Percentiles rank a stretch among this genome's conserved stretches.
Evolutionary conservation across 2,329 filamentous ascomycete species (phyloP).

Genomic region (Penicillium expansum): DNA sequence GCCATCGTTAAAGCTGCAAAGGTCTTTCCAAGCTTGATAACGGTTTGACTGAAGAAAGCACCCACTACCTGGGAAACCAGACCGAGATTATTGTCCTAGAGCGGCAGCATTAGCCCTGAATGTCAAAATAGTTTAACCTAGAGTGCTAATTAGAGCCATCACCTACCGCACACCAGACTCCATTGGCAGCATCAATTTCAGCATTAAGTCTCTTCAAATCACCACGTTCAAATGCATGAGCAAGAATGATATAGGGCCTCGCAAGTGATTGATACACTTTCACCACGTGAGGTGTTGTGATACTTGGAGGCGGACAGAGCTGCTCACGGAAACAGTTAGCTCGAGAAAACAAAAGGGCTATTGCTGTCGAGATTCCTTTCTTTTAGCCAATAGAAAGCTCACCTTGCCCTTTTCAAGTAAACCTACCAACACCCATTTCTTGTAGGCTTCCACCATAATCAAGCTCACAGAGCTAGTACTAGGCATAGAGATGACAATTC

Average conservation of each 20-base stretch:
- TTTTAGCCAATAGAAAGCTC: constrained; percentile 22
- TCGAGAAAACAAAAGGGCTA: neutral
- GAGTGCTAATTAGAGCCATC: neutral
- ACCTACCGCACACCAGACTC: constrained; percentile 60
- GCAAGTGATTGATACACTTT: constrained; percentile 59
- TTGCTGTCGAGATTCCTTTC: neutral
- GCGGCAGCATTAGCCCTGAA: constrained; percentile 12
- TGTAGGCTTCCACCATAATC: constrained; percentile 85
- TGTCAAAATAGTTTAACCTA: neutral
- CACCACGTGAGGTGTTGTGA: constrained; percentile 53
- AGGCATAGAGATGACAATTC: constrained; percentile 66
- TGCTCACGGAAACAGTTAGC: constrained; percentile 23
- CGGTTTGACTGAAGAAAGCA: constrained; percentile 71
- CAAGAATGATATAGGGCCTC: constrained; percentile 69
- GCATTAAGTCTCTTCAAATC: constrained; percentile 59
- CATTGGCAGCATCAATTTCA: constrained; percentile 60
- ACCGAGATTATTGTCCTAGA: constrained; percentile 66
- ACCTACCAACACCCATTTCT: constrained; percentile 80
- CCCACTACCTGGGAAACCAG: constrained; percentile 68
- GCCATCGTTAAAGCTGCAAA: constrained; percentile 64
- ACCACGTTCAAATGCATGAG: constrained; percentile 63
- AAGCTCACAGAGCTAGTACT: constrained; percentile 63
- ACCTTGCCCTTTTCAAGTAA: constrained; percentile 68
- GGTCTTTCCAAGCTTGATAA: constrained; percentile 68
- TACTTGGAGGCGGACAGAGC: constrained; percentile 54